These are phyloP conservation scores for Fulvia fulva DNA, from an alignment of 2,329 filamentous ascomycete species.

Conservation along the genomic window DNA sequence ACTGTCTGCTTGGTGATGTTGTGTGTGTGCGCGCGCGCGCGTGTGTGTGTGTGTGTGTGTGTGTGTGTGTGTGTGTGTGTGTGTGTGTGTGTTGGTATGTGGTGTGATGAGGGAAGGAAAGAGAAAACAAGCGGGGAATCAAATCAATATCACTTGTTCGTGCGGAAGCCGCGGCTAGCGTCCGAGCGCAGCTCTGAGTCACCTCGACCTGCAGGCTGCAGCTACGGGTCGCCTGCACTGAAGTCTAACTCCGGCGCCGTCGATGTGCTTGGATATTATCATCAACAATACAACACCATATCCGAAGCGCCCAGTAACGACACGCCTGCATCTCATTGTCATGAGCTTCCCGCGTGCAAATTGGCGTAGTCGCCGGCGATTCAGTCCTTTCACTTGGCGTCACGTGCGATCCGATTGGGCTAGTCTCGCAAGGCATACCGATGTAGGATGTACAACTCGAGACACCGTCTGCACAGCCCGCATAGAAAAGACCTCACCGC, in stretches of 20 bases:
- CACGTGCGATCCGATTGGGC: too few relatives aligned
- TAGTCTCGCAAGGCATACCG: too few relatives aligned
- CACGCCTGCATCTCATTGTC: background rate
- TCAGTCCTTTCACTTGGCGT: background rate
- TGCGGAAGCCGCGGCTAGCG: background rate
- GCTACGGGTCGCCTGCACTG: background rate
- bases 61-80: too few relatives aligned
- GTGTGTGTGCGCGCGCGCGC: too few relatives aligned
- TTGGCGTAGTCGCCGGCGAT: background rate
- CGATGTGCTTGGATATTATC: background rate
- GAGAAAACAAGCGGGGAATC: background rate
- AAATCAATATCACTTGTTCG: background rate
- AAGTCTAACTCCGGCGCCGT: background rate
- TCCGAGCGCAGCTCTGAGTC: background rate
- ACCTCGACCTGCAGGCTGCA: background rate
- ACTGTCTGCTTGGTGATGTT: slow-evolving; percentile 22
- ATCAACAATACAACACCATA: background rate
- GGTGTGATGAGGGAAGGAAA: background rate
- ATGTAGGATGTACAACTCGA: background rate
- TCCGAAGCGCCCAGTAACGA: background rate
- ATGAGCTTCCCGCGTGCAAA: background rate
- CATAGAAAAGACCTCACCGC: background rate
- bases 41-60: slow-evolving; percentile 11
- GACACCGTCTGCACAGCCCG: background rate
- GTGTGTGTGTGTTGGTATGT: background rate